Conservation (phyloP, 495 filamentous ascomycete genomes). For the Xylaria palmicola region DNA sequence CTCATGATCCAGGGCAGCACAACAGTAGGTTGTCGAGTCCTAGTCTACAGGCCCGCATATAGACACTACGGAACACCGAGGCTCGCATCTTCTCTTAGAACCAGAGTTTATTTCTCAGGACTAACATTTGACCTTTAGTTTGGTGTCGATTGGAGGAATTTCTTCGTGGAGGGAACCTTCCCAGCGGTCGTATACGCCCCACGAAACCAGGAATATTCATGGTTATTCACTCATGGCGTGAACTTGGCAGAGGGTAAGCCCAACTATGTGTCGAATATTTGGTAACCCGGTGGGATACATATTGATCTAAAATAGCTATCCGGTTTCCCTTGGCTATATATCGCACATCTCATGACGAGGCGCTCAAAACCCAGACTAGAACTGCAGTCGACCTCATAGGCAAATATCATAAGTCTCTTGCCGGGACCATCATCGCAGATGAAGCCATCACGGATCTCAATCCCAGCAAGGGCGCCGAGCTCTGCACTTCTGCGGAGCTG, state of each 20-base stretch:
- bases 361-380: constrained; percentile 28
- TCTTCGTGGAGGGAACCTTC: constrained; percentile 29
- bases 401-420: constrained; percentile 34
- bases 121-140: constrained; percentile 32
- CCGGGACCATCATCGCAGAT: constrained; percentile 33
- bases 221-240: constrained; percentile 30
- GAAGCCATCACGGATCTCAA: constrained; percentile 33
- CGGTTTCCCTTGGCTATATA: constrained; percentile 33
- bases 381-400: constrained; percentile 29
- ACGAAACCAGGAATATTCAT: constrained; percentile 18
- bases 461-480: constrained; percentile 32
- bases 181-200: constrained; percentile 32
- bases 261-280: background rate
- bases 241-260: constrained; percentile 34
- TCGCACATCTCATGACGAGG: constrained; percentile 30
- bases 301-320: constrained; percentile 14
- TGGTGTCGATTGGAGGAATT: constrained; percentile 40
- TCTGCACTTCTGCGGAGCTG: constrained; percentile 34
- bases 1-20: constrained; percentile 34
- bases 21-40: constrained; percentile 2
- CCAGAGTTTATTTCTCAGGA: background rate
- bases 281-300: background rate
- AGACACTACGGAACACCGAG: background rate
- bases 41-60: background rate
- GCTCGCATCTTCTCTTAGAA: too few relatives aligned